Conservation (phyloP, 2,329 filamentous ascomycete species). For the Dendryphion nanum region DNA sequence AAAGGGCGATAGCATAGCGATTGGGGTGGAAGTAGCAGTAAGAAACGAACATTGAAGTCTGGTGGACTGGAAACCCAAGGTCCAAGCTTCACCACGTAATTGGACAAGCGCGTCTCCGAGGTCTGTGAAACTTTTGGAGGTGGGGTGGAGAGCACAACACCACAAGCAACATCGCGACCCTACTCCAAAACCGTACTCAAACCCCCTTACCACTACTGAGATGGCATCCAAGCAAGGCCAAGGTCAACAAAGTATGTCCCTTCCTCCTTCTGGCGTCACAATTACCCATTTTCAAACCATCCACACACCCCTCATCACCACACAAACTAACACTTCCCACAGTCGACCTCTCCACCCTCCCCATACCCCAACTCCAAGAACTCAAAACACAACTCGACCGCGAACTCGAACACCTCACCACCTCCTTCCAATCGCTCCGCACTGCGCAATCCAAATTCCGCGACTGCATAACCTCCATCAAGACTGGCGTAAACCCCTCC, state of each 20-base stretch:
- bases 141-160: not conserved
- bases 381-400: slow-evolving; percentile 96
- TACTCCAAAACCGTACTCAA: no score
- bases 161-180: slow-evolving; percentile 1
- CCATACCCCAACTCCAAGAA: slow-evolving; percentile 78
- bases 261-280: not conserved
- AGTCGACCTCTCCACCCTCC: slow-evolving; percentile 73
- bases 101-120: not conserved
- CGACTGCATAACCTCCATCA: slow-evolving; percentile 81
- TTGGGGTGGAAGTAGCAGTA: no score
- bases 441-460: slow-evolving; percentile 88
- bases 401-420: slow-evolving; percentile 90
- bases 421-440: slow-evolving; percentile 85
- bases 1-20: no score
- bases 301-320: not conserved
- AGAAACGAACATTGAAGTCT: no score
- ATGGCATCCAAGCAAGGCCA: slow-evolving; percentile 26
- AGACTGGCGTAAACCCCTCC: slow-evolving; percentile 51
- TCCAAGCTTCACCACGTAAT: not conserved
- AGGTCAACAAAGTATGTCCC: slow-evolving; percentile 28
- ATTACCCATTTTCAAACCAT: not conserved
- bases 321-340: slow-evolving; percentile 7
- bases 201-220: no score
- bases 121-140: not conserved
- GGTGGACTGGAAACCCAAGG: not conserved